phyloP scores from a whole-genome alignment of 1,284 basidiomycete genomes.

The Singerocomus inundabilis region DNA sequence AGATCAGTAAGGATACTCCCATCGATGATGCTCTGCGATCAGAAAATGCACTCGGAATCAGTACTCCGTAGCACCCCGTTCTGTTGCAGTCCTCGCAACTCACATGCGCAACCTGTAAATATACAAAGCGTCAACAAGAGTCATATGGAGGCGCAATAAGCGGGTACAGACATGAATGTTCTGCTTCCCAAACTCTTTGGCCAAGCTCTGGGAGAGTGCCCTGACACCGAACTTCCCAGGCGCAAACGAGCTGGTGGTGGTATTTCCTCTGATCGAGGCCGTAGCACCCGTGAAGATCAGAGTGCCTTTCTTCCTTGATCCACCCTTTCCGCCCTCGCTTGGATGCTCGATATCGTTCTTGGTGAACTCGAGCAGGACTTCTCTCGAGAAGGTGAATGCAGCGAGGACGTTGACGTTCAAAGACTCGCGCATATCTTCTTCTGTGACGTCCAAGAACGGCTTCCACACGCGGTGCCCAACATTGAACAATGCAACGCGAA shows the following conservation, averaged over 20 bases:
- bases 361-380: conserved; percentile 61
- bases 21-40: conserved; percentile 56
- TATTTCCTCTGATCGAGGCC: conserved; percentile 62
- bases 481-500: conserved; percentile 71
- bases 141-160: not conserved
- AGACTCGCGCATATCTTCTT: conserved; percentile 50
- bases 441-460: conserved; percentile 64
- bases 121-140: conserved; percentile 4
- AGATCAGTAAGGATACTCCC: conserved; percentile 57
- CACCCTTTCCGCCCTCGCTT: conserved; percentile 36
- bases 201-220: conserved; percentile 70
- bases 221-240: conserved; percentile 67
- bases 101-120: conserved; percentile 58
- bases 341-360: conserved; percentile 48
- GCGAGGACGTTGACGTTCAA: conserved; percentile 57
- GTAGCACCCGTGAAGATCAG: conserved; percentile 81
- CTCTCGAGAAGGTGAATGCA: conserved; percentile 67
- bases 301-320: conserved; percentile 54
- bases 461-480: conserved; percentile 59
- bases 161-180: conserved; percentile 64
- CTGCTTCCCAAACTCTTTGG: conserved; percentile 76
- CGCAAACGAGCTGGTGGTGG: conserved; percentile 63
- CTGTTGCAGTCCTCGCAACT: conserved; percentile 26
- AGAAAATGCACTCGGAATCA: not conserved
- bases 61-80: not conserved